Conservation (phyloP, 257 asterid species). For the Ehretia macrophylla region DNA sequence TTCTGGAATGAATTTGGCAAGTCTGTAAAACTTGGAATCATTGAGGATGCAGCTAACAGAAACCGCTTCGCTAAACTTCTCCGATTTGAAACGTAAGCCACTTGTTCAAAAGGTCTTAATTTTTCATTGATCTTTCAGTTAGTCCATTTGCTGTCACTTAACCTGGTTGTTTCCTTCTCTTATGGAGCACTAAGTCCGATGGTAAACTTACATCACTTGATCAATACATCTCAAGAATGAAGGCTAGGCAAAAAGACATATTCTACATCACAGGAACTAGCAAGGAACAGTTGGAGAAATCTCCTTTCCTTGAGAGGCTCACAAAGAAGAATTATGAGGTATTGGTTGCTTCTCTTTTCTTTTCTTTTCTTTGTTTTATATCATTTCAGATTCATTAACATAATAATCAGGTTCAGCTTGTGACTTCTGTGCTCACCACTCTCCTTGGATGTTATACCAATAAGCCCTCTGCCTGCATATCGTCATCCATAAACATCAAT, state of each 20-base stretch:
- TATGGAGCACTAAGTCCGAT: constrained; percentile 75
- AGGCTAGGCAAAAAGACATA: constrained; percentile 89
- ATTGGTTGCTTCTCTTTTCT: not conserved
- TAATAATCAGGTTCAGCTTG: no score
- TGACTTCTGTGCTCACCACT: no score
- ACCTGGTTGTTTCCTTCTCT: not conserved
- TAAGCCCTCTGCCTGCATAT: not conserved
- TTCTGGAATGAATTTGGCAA: constrained; percentile 97
- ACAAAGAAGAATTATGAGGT: constrained; percentile 89
- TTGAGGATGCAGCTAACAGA: constrained; percentile 86
- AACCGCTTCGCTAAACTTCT: constrained; percentile 90
- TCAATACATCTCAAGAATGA: constrained; percentile 93
- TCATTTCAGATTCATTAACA: no score
- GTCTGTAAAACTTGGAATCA: constrained; percentile 87
- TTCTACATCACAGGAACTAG: constrained; percentile 87
- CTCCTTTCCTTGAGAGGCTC: constrained; percentile 95
- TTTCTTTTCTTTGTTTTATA: no score
- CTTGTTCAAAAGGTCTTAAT: not conserved
- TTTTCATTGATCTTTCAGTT: not conserved
- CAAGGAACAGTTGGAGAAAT: constrained; percentile 94
- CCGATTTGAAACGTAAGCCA: constrained; percentile 71
- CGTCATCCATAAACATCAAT: not conserved
- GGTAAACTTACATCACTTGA: constrained; percentile 90
- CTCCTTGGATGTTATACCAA: not conserved
- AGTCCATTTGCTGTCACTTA: not conserved